These are phyloP conservation scores for Colletotrichum lindemuthianum DNA, from an alignment of 2,329 filamentous ascomycete species.

Conservation along the genomic window DNA sequence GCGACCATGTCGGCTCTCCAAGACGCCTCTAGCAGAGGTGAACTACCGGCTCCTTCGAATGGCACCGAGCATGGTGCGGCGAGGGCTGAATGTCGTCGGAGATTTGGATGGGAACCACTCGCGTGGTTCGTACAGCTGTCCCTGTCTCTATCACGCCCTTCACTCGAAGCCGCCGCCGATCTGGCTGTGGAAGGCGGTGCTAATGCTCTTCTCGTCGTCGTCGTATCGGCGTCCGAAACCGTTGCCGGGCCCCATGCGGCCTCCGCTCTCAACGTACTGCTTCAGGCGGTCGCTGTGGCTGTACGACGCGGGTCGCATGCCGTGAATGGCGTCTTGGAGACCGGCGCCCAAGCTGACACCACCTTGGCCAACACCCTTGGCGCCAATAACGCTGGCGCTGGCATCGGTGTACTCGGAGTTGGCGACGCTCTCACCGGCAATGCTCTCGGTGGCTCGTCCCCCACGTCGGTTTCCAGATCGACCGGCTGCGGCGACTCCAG, in stretches of 20 bases:
- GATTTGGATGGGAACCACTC: slow-evolving; percentile 32
- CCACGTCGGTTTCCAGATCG: slow-evolving; percentile 74
- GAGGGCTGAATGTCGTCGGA: slow-evolving; percentile 32
- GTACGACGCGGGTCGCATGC: slow-evolving; percentile 66
- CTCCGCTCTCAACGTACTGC: slow-evolving; percentile 90
- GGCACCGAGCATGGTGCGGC: slow-evolving; percentile 35
- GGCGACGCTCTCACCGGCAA: slow-evolving; percentile 92
- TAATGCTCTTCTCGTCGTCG: slow-evolving; percentile 95
- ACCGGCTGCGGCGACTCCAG: slow-evolving; percentile 67
- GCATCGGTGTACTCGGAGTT: slow-evolving; percentile 91
- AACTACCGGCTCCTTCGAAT: slow-evolving; percentile 30
- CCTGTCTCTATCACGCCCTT: slow-evolving; percentile 41
- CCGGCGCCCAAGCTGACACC: slow-evolving; percentile 87
- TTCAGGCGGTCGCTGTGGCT: slow-evolving; percentile 92
- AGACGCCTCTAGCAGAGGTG: slow-evolving; percentile 26
- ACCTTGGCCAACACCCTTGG: slow-evolving; percentile 80
- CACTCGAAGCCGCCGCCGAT: slow-evolving; percentile 74
- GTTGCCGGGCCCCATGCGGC: slow-evolving; percentile 73
- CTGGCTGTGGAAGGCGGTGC: slow-evolving; percentile 96
- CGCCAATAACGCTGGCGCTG: slow-evolving; percentile 79
- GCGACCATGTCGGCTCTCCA: background rate
- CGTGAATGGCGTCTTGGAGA: slow-evolving; percentile 79
- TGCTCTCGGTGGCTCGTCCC: slow-evolving; percentile 75
- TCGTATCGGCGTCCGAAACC: slow-evolving; percentile 73
- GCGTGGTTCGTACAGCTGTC: slow-evolving; percentile 28